Evolutionary conservation across 495 filamentous ascomycete genomes (phyloP).

Genomic region (Xylaria intraflava): DNA sequence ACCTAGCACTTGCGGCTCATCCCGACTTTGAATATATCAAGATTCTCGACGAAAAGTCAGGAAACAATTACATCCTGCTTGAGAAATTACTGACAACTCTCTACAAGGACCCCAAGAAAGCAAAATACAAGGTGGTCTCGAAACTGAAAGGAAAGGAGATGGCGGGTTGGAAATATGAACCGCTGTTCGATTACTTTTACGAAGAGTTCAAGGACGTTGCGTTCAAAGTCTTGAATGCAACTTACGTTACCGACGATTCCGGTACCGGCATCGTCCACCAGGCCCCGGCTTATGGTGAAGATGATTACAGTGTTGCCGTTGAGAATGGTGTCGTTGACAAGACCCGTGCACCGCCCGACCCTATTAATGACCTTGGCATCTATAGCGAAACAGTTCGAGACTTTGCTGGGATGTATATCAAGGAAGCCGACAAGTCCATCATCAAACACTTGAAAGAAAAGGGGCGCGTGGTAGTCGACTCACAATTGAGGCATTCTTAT

Average conservation of each 20-base stretch:
- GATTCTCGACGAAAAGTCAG: slow-evolving; percentile 73
- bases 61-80: slow-evolving; percentile 81
- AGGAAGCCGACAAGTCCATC: slow-evolving; percentile 89
- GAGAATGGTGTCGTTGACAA: slow-evolving; percentile 72
- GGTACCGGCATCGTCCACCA: slow-evolving; percentile 97
- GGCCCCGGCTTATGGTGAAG: slow-evolving; percentile 90
- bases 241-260: slow-evolving; percentile 85
- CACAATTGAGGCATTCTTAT: slow-evolving; percentile 88
- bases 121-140: slow-evolving; percentile 82
- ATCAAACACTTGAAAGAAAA: slow-evolving; percentile 81
- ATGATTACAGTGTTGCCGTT: slow-evolving; percentile 85
- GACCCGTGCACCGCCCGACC: slow-evolving; percentile 76
- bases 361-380: slow-evolving; percentile 73
- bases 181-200: slow-evolving; percentile 88
- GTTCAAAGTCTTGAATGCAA: slow-evolving; percentile 79
- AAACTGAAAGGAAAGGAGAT: slow-evolving; percentile 81
- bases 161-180: slow-evolving; percentile 87
- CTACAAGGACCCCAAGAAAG: slow-evolving; percentile 97
- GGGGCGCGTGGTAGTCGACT: slow-evolving; percentile 78
- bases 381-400: slow-evolving; percentile 79
- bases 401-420: slow-evolving; percentile 86
- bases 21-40: slow-evolving; percentile 93
- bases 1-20: slow-evolving; percentile 72
- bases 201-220: slow-evolving; percentile 86
- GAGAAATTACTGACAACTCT: slow-evolving; percentile 78